Evolutionary conservation across 441 rosid species (phyloP), one percentile per base, ranked within the genome.

Genomic region (Pelargonium cotyledonis): DNA sequence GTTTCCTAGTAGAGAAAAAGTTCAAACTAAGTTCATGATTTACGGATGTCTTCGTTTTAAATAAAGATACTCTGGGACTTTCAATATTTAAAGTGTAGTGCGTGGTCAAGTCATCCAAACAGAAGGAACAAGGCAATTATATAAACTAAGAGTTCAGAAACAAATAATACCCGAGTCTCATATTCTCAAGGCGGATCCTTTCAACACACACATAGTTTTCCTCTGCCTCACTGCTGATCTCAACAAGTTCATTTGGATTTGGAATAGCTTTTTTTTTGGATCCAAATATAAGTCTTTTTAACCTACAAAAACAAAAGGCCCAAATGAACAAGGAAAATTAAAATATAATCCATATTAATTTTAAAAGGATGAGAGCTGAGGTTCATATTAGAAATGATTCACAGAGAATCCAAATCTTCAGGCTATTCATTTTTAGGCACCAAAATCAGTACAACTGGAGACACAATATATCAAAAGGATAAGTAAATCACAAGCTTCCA

Each of bases 131-230:
- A 8, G 3, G 47, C 11, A 43, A 43, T 7, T 31, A 5, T 26
- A 26, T 26, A 31, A 4, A 31, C 5, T 5, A 4, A 5, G 5
- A 31, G 38, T 31, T 31, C 38, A 31, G 5, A 31, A 31, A 31
- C 38, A 31, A 31, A 31, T 31, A 31, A 31, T 31, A 31, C 38
- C 97, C 89, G 75, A 91, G 67, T 71, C 82, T 87, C 87, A 91
- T 82, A 72, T 88, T 94, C 76, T 94, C 99, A 65, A 94, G 85
- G 67, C 94, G 96, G 55, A 88, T 85, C 18, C 97, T 88, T 77
- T 91, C 96, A 63, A 94, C 96, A 68, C 15, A 76, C 19, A 91
- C 18, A 70, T 87, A 87, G 3, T 86, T 85, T 44, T 77, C 79
- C 60, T 81, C 87, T 68, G 76, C 79, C 49, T 88, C 94, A 68